Conservation (phyloP, 2,329 filamentous ascomycete genomes). For the Penicillium freii region DNA sequence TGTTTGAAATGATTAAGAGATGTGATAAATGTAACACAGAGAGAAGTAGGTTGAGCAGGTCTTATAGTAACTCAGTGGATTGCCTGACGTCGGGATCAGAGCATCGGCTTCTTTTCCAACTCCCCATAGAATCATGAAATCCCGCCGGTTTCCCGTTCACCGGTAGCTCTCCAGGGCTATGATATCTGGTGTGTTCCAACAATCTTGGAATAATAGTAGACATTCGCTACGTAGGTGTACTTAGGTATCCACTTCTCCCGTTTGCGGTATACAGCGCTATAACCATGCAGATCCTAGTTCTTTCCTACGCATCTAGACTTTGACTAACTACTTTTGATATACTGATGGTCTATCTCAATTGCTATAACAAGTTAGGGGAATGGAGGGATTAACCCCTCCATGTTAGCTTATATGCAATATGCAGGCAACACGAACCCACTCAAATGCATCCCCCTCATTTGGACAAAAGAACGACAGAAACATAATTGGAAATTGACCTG, state of each 20-base stretch:
- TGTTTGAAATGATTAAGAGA: not conserved
- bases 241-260: not conserved
- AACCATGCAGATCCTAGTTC: not conserved
- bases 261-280: not conserved
- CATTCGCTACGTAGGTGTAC: not conserved
- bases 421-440: too few relatives aligned
- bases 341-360: not conserved
- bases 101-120: not conserved
- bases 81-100: not conserved
- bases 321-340: not conserved
- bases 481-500: not conserved
- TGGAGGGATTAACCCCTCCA: too few relatives aligned
- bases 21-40: not conserved
- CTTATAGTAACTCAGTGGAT: not conserved
- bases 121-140: not conserved
- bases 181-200: not conserved
- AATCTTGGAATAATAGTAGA: not conserved
- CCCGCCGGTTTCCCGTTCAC: not conserved
- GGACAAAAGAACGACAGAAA: not conserved
- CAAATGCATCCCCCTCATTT: too few relatives aligned
- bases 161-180: not conserved
- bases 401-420: too few relatives aligned
- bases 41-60: not conserved
- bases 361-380: not conserved
- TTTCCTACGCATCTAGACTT: not conserved